Evolutionary conservation across 192 early-diverging fungal genomes (phyloP), one percentile per base, ranked within the genome.

Genomic region (Coemansia sp.): DNA sequence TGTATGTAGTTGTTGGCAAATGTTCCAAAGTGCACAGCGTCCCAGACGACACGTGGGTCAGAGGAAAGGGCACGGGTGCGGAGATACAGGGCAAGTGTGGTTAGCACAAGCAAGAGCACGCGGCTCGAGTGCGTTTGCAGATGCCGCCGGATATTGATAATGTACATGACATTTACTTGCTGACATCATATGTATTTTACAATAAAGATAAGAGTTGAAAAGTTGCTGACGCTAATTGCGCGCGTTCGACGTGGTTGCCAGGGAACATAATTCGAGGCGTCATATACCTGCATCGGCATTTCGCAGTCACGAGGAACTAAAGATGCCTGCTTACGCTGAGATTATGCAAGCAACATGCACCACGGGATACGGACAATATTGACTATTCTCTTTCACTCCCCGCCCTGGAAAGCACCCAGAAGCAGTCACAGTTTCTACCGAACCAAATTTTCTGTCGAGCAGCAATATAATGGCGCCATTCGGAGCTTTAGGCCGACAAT

Each of bases 1-100:
- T 92, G 91, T 26, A 96, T 72, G 77, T 98, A 98, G 72, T 91
- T 84, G 22, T 90, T 89, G 19, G 89, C 94, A 75, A 98, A 98
- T 82, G 93, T 93, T 58, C 95, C 95, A 84, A 97, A 97, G 59
- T 97, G 95, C 6, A 95, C 93, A 72, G 97, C 96, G 75, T 98
- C 95, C 90, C 90, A 91, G 31, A 88, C 83, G 10, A 91, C 90
- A 45, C 82, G 61, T 55, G 78, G 61, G 12, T 88, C 82, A 6
- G 59, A 52, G 41, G 71, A 75, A 51, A 91, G 85, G 38, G 80
- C 61, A 68, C 85, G 78, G 61, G 86, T 80, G 23, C 75, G 67
- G 31, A 62, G 25, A 17, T 31, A 27, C 14, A 75, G 37, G 0
- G 67, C 58, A 17, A 66, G 0, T 3, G 9, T 4, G 7, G 41